Base-by-base conservation (phyloP, 2,329 filamentous ascomycete genomes). In the Scytalidium lignicola region DNA sequence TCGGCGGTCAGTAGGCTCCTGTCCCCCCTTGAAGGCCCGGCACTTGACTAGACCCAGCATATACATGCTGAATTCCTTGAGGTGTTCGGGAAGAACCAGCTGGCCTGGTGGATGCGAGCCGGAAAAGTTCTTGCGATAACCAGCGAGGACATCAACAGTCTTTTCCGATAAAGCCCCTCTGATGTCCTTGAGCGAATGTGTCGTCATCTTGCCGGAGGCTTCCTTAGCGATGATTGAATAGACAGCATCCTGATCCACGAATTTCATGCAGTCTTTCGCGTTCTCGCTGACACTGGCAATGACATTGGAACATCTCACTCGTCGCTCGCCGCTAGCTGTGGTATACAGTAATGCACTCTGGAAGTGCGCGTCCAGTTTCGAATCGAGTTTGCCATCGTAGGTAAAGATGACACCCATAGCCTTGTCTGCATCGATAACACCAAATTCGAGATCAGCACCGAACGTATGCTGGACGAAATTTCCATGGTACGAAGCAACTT, bases 51-150 rank as follows among this genome's bases (percentile, higher is more conserved):
- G 73, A 43, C 88, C 86, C 9, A 99, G 83, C 70, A 95, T 88
- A 68, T 93, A 97, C 90, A 99, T 97, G 62, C 87, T 84, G 61
- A 96, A 91, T 65, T 99, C 93, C 66, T 97, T 97, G 23, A 99
- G 79, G 57, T 92, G 88, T 70, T 99, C 93, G 0, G 93, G 93
- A 70, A 99, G 83, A 23, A 99, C 90, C 23, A 99, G 80, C 68
- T 99, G 91, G 4, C 90, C 89, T 1, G 91, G 88, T 8, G 93
- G 92, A 62, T 95, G 89, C 2, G 83, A 88, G 2, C 81, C 74
- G 4, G 90, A 87, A 60, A 93, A 93, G 68, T 96, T 86, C 71
- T 95, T 97, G 57, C 93, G 83, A 68, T 99, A 97, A 48, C 85
- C 86, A 22, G 91, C 87, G 51, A 97, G 80, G 47, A 97, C 87